phyloP scores from a whole-genome alignment of 1,139 yeast species.

The Yamadazyma sp. region DNA sequence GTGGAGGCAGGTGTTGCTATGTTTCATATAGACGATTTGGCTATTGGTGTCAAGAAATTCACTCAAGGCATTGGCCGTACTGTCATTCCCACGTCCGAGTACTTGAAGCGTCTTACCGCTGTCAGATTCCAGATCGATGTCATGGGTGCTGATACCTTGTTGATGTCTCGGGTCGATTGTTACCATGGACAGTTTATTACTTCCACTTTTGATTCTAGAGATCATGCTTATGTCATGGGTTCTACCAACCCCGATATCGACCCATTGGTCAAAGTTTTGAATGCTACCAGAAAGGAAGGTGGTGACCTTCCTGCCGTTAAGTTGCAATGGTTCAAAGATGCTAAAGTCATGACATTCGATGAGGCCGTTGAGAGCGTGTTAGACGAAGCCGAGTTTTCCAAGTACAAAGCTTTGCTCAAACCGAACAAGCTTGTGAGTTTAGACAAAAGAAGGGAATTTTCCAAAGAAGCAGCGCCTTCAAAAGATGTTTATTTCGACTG shows the following conservation, averaged over 20 bases:
- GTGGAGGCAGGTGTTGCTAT: constrained; percentile 69
- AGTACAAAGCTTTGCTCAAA: constrained; percentile 21
- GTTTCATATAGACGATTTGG: constrained; percentile 62
- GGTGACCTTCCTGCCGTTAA: constrained; percentile 11
- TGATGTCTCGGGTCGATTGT: constrained; percentile 63
- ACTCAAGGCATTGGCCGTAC: constrained; percentile 67
- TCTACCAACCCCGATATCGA: constrained; percentile 27
- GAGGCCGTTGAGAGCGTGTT: constrained; percentile 42
- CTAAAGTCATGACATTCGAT: constrained; percentile 45
- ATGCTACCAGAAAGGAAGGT: constrained; percentile 27
- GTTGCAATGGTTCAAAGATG: constrained; percentile 50
- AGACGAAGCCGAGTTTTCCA: constrained; percentile 6
- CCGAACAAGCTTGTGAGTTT: constrained; percentile 16
- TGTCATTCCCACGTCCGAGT: constrained; percentile 60
- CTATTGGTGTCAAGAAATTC: constrained; percentile 66
- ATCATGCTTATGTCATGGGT: constrained; percentile 17
- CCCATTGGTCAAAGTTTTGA: constrained; percentile 49
- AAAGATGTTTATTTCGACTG: constrained; percentile 46
- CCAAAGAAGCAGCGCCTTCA: constrained; percentile 25
- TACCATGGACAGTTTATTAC: constrained; percentile 57
- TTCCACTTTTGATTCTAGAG: constrained; percentile 47
- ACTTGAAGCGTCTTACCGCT: constrained; percentile 54
- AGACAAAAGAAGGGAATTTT: constrained; percentile 24
- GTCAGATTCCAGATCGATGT: constrained; percentile 66
- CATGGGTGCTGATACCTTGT: constrained; percentile 57